These are phyloP conservation scores for Sphaerulina populicola DNA, from an alignment of 2,329 filamentous ascomycete genomes.

Conservation along the genomic window DNA sequence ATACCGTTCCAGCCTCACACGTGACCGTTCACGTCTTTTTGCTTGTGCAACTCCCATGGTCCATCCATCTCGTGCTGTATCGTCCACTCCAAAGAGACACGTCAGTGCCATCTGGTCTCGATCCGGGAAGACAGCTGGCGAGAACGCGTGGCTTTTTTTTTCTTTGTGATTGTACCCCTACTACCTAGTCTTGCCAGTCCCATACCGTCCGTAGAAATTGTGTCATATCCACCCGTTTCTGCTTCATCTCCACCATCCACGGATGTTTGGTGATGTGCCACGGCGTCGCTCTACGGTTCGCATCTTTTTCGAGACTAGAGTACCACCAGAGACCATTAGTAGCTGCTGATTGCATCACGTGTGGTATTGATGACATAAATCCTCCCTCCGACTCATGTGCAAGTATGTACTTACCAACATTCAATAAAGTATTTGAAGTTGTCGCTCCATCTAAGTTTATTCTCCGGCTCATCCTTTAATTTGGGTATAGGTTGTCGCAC, in stretches of 20 bases:
- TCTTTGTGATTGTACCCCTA: no score
- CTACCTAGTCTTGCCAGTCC: slow-evolving; percentile 80
- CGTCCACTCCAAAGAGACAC: no score
- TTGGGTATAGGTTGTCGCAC: slow-evolving; percentile 91
- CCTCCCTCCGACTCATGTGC: no score
- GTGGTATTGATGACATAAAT: no score
- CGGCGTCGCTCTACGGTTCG: slow-evolving; percentile 74
- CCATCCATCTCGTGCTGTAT: no score
- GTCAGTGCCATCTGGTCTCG: no score
- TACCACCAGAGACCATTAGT: background rate
- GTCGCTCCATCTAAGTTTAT: slow-evolving; percentile 86
- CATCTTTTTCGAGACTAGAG: slow-evolving; percentile 82
- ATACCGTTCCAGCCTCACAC: no score
- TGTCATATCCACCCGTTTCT: slow-evolving; percentile 94
- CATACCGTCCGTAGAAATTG: slow-evolving; percentile 91
- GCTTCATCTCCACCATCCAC: slow-evolving; percentile 95
- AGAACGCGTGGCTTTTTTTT: no score
- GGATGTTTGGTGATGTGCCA: slow-evolving; percentile 99
- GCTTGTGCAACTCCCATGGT: no score
- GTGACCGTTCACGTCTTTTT: no score
- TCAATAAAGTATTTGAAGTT: slow-evolving; percentile 99
- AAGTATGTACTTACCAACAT: slow-evolving; percentile 75
- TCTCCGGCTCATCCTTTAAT: slow-evolving; percentile 73
- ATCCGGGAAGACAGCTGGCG: no score
- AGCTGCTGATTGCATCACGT: background rate